phyloP scores from a whole-genome alignment of 345 rosid genomes.

The Physaria fendleri region DNA sequence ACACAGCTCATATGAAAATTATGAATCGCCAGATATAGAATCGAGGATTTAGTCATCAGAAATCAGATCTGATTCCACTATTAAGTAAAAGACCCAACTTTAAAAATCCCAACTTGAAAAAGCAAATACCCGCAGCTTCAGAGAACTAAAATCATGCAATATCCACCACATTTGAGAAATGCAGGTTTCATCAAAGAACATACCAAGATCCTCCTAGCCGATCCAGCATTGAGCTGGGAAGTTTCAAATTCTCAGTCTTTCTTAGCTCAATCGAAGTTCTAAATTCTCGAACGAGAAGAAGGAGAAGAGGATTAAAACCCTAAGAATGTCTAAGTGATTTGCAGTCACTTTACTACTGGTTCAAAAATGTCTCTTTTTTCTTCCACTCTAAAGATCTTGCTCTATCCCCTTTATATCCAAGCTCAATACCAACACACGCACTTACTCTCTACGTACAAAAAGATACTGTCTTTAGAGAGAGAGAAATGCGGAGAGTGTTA shows the following conservation, averaged over 20 bases:
- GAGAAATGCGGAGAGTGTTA: neutral
- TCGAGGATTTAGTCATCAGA: conserved; percentile 7
- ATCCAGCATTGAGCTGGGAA: conserved; percentile 10
- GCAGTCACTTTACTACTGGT: conserved; percentile 5
- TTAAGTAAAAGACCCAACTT: neutral
- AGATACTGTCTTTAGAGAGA: neutral
- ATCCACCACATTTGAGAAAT: neutral
- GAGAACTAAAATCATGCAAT: neutral
- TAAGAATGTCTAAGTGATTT: conserved; percentile 1
- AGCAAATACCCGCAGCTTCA: neutral
- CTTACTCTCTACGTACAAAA: neutral
- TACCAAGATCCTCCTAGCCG: conserved; percentile 5
- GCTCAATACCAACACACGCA: neutral
- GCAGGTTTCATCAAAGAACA: neutral
- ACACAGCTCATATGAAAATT: neutral
- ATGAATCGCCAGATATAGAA: neutral
- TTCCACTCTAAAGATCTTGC: neutral
- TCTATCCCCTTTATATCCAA: neutral
- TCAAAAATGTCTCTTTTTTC: neutral
- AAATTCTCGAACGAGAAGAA: too few species aligned
- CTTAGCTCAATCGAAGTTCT: neutral
- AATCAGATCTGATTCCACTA: conserved; percentile 11
- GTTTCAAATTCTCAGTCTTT: neutral
- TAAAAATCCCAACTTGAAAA: neutral
- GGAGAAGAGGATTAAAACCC: conserved; percentile 5